Conservation (phyloP, 441 rosid genomes). For the Mallotus japonicus region DNA sequence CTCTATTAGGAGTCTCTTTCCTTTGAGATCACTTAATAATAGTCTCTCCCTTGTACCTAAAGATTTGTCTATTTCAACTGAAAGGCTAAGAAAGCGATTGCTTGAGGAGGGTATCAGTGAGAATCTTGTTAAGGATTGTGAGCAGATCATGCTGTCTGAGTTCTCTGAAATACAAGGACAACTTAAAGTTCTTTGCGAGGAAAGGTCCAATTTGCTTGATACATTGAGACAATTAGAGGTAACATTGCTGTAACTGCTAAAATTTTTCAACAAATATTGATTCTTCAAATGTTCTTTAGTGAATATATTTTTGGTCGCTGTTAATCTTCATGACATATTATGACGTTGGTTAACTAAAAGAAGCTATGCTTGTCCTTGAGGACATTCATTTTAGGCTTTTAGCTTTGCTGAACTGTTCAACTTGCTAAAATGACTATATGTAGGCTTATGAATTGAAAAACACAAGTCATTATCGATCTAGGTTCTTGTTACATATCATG, state of each 20-base stretch:
- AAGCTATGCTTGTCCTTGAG: background rate
- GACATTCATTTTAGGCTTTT: background rate
- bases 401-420: background rate
- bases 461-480: background rate
- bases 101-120: slow-evolving; percentile 65
- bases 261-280: background rate
- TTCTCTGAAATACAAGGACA: slow-evolving; percentile 68
- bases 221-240: slow-evolving; percentile 86
- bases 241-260: slow-evolving; percentile 15
- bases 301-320: background rate
- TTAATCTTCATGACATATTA: too few species aligned
- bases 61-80: slow-evolving; percentile 67
- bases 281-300: background rate
- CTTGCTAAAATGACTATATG: background rate
- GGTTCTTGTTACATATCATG: background rate
- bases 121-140: slow-evolving; percentile 74
- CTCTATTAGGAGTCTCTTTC: slow-evolving; percentile 57
- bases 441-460: background rate
- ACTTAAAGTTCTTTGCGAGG: slow-evolving; percentile 61
- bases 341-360: background rate
- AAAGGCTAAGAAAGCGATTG: slow-evolving; percentile 61
- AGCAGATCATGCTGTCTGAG: slow-evolving; percentile 83
- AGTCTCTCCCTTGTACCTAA: slow-evolving; percentile 49
- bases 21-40: slow-evolving; percentile 55
- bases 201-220: slow-evolving; percentile 67